phyloP scores from a whole-genome alignment of 192 early-diverging fungal genomes.

The Coemansia sp. region DNA sequence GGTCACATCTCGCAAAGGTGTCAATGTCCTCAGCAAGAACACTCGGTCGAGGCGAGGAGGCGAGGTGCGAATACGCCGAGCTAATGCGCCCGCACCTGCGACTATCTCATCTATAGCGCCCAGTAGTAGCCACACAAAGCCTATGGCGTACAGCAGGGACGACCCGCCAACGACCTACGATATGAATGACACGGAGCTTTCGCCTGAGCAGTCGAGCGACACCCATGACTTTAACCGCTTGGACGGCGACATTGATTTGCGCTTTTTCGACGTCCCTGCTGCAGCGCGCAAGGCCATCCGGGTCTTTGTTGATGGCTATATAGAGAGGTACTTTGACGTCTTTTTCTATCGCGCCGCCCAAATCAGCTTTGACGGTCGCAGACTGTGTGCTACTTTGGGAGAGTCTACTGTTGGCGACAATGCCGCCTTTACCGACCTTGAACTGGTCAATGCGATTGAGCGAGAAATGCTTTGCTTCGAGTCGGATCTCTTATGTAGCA shows the following conservation, averaged over 20 bases:
- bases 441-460: slow-evolving; percentile 9
- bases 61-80: neutral
- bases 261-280: slow-evolving; percentile 21
- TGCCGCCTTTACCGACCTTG: slow-evolving; percentile 6
- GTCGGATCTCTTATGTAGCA: neutral
- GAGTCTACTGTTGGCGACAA: neutral
- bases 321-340: slow-evolving; percentile 27
- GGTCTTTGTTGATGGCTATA: slow-evolving; percentile 38
- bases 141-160: neutral
- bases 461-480: slow-evolving; percentile 23
- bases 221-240: slow-evolving; percentile 28
- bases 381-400: slow-evolving; percentile 5
- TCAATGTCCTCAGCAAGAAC: slow-evolving; percentile 18
- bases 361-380: neutral
- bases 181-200: slow-evolving; percentile 11
- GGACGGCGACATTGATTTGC: slow-evolving; percentile 42
- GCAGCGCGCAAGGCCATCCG: slow-evolving; percentile 27
- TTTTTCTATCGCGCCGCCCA: slow-evolving; percentile 28
- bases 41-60: slow-evolving; percentile 3
- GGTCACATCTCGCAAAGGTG: slow-evolving; percentile 7
- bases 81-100: neutral
- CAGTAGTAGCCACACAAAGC: neutral
- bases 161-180: neutral
- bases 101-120: neutral
- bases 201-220: slow-evolving; percentile 30